phyloP scores from a whole-genome alignment of 2,329 filamentous ascomycete genomes.

The Aaosphaeria pasadenensis region DNA sequence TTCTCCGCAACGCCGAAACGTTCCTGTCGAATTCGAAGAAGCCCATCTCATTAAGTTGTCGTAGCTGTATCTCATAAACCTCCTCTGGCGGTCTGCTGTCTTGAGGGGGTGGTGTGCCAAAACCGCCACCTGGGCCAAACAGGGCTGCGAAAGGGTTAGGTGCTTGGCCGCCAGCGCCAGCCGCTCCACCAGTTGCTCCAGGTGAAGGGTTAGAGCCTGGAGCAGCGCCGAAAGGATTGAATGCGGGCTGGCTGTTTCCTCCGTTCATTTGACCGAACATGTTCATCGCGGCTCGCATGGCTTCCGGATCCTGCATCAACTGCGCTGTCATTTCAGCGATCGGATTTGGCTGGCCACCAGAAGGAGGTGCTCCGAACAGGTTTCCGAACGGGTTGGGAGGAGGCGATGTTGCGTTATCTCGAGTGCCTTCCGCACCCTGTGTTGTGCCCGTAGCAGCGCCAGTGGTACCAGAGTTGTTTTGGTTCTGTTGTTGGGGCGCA shows the following conservation, averaged over 20 bases:
- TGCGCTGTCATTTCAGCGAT: slow-evolving; percentile 45
- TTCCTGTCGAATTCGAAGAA: slow-evolving; percentile 97
- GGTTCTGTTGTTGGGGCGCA: slow-evolving; percentile 33
- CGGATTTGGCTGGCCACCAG: slow-evolving; percentile 44
- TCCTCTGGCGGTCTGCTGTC: slow-evolving; percentile 93
- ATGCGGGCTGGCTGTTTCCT: slow-evolving; percentile 31
- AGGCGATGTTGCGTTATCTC: slow-evolving; percentile 2
- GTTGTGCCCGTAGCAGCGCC: slow-evolving; percentile 15
- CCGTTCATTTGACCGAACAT: slow-evolving; percentile 53
- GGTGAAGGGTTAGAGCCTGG: slow-evolving; percentile 30
- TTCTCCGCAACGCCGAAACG: slow-evolving; percentile 79
- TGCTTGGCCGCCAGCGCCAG: slow-evolving; percentile 22
- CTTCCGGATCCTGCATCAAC: slow-evolving; percentile 57
- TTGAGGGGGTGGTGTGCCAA: slow-evolving; percentile 50
- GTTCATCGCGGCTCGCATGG: slow-evolving; percentile 52
- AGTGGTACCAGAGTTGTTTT: slow-evolving; percentile 13
- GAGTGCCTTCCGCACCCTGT: slow-evolving; percentile 9
- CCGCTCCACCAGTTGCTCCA: slow-evolving; percentile 4
- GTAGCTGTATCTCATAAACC: slow-evolving; percentile 82
- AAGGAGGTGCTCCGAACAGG: slow-evolving; percentile 50
- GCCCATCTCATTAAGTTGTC: slow-evolving; percentile 97
- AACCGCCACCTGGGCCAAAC: slow-evolving; percentile 42
- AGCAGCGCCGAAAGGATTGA: slow-evolving; percentile 40
- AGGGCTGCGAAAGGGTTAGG: slow-evolving; percentile 42
- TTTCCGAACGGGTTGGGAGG: slow-evolving; percentile 27